Evolutionary conservation across 306 rosid species (phyloP), one percentile per base, ranked within the genome.

Genomic region (Mimosa bimucronata): DNA sequence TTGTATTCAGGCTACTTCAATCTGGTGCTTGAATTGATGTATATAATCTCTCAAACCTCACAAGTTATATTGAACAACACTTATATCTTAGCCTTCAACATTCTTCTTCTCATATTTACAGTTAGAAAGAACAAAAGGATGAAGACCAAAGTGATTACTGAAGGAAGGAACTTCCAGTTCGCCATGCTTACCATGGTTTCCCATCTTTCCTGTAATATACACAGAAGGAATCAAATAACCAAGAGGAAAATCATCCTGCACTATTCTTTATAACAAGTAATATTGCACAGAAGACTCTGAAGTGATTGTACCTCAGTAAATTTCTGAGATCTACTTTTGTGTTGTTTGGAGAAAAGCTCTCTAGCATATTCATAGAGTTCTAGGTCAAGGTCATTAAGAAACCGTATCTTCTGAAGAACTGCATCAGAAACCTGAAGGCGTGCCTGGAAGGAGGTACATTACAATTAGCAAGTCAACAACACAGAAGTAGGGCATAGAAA

Each of bases 361-460:
- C 87, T 87, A 0, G 98, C 99, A 80, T 96, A 79, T 78, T 88
- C 83, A 57, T 91, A 93, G 57, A 96, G 97, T 81, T 96, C 94
- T 75, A 96, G 16, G 84, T 96, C 99, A 83, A 96, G 98, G 87
- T 89, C 78, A 71, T 96, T 96, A 81, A 91, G 91, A 57, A 88
- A 85, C 66, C 82, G 82, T 67, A 96, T 87, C 86, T 87, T 87
- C 85, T 78, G 79, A 72, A 91, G 91, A 82, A 93, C 85, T 65
- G 29, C 83, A 75, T 90, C 86, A 31, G 93, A 70, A 83, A 96
- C 89, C 28, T 78, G 88, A 75, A 46, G 94, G 7, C 97, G 98
- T 28, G 96, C 94, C 99, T 96, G 89, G 53, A 79, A 76, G 80
- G 66, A 31, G 53, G 46, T 21, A 50, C 31, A 70, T 44, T 44